Conservation (phyloP, 176 grass and related monocot genomes). For the Cocos nucifera region DNA sequence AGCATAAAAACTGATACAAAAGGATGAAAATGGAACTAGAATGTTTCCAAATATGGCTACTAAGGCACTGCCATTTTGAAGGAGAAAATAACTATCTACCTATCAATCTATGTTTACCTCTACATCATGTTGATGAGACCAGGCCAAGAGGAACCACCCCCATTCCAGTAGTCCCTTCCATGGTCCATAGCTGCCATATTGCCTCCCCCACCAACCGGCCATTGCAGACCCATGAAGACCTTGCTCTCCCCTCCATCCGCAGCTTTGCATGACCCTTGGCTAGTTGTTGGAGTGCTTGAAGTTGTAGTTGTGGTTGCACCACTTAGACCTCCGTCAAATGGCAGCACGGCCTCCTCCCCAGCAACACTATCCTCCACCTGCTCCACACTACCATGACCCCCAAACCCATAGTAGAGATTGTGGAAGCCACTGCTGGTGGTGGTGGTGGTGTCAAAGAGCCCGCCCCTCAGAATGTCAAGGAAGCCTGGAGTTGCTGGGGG, state of each 20-base stretch:
- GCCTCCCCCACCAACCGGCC: conserved; percentile 8
- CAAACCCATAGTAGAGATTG: conserved; percentile 14
- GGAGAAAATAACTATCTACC: no score
- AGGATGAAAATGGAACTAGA: no score
- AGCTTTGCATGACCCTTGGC: conserved; percentile 10
- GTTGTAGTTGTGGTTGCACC: neutral
- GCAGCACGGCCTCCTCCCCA: neutral
- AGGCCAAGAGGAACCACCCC: conserved; percentile 13
- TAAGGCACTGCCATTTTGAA: no score
- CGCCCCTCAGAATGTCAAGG: conserved; percentile 12
- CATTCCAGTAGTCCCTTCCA: conserved; percentile 14
- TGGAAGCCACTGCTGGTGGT: neutral
- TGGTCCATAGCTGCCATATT: conserved; percentile 10
- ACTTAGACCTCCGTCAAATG: neutral
- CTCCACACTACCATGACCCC: neutral
- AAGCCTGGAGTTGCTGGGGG: neutral
- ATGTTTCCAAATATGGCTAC: no score
- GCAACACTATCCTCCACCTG: neutral
- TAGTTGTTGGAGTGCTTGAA: neutral
- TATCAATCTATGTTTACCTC: neutral
- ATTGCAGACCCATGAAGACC: conserved; percentile 13
- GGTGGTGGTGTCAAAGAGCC: neutral
- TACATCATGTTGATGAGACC: conserved; percentile 19
- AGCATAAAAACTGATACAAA: neutral
- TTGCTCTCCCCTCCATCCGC: conserved; percentile 10